Base-by-base conservation (phyloP, 306 rosid species). In the Sindora glabra region DNA sequence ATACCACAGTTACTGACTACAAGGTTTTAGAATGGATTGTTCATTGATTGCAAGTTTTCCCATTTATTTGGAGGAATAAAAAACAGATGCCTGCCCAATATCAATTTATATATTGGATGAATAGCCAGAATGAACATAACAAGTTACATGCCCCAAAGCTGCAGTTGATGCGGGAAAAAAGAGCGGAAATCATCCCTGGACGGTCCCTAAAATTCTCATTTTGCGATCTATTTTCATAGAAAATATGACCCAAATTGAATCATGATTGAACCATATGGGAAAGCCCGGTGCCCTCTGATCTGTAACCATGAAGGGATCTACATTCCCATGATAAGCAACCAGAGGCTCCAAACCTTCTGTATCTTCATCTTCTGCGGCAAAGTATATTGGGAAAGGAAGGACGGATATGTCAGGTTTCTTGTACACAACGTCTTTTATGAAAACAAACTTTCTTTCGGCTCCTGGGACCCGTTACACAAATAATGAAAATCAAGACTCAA, bases 311-410 rank as follows among this genome's bases (percentile, higher is more conserved):
- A 86, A 92, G 34, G 99, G 99, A 67, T 89, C 99, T 42, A 80
- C 82, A 53, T 88, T 96, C 40, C 99, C 99, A 9, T 82, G 95
- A 54, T 86, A 84, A 53, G 99, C 99, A 30, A 92, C 78, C 62
- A 84, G 41, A 10, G 95, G 90, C 62, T 82, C 57, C 78, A 92
- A 65, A 46, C 48, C 67, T 47, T 69, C 46, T 8, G 58, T 13
- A 56, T 86, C 85, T 76, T 86, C 95, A 3, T 78, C 88, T 32
- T 88, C 94, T 1, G 82, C 48, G 13, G 75, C 77, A 40, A 86
- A 82, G 84, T 76, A 75, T 18, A 96, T 92, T 10, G 99, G 99
- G 73, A 92, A 92, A 16, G 97, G 99, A 65, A 92, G 94, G 11
- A 50, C 38, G 5, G 95, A 75, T 48, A 63, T 44, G 26, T 89